Conservation (phyloP, 345 rosid species). For the Erodium maritimum region DNA sequence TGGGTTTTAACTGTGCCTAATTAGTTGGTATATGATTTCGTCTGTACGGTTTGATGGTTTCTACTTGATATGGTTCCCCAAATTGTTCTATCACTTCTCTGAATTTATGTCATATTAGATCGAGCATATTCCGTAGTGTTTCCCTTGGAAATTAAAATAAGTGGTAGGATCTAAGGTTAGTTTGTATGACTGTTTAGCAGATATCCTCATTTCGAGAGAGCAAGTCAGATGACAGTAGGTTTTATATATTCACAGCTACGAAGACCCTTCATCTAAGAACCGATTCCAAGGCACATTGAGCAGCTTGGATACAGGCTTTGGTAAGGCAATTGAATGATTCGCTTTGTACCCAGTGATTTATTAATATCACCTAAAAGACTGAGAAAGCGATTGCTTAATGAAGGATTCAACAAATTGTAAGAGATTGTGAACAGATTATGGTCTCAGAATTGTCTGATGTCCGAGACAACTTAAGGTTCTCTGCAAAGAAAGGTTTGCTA, state of each 20-base stretch:
- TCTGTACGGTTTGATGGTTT: no score
- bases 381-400: conserved; percentile 49
- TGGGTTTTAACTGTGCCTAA: no score
- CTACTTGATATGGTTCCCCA: no score
- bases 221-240: conserved; percentile 81
- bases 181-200: conserved; percentile 33
- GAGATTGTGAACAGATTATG: conserved; percentile 86
- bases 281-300: conserved; percentile 62
- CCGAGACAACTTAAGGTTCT: conserved; percentile 54
- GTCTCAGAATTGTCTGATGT: conserved; percentile 71
- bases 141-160: background rate
- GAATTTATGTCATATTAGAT: no score
- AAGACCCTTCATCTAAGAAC: conserved; percentile 95
- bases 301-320: conserved; percentile 91
- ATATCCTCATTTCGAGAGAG: conserved; percentile 94
- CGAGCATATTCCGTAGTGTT: no score
- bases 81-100: no score
- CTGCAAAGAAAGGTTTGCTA: conserved; percentile 65
- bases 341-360: conserved; percentile 45
- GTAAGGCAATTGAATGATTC: conserved; percentile 52
- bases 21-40: no score
- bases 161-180: conserved; percentile 1
- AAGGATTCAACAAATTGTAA: conserved; percentile 59
- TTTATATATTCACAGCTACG: conserved; percentile 90
- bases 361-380: conserved; percentile 68